Evolutionary conservation across 2,329 filamentous ascomycete genomes (phyloP).

Genomic region (Calonectria honghensis): DNA sequence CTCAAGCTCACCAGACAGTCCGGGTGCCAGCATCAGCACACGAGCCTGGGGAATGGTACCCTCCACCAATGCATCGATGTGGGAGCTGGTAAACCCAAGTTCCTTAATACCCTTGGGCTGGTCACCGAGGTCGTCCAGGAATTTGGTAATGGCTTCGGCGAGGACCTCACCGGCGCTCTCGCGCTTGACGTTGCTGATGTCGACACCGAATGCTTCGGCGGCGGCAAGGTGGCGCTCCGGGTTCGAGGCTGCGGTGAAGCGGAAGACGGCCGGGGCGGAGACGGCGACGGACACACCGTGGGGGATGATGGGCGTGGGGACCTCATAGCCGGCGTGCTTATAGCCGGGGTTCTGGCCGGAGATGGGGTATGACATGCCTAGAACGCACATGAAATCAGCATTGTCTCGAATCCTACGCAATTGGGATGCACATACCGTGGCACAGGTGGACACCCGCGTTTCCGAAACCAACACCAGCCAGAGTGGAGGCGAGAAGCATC

Average conservation of each 20-base stretch:
- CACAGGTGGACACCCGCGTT: conserved; percentile 95
- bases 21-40: conserved; percentile 94
- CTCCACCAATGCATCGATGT: conserved; percentile 91
- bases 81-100: conserved; percentile 84
- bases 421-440: conserved; percentile 67
- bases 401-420: background rate
- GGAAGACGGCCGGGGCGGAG: conserved; percentile 94
- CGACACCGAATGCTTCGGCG: conserved; percentile 92
- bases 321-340: conserved; percentile 89
- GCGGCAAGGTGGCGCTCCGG: conserved; percentile 93
- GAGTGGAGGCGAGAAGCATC: conserved; percentile 95
- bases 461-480: conserved; percentile 97
- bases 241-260: conserved; percentile 92
- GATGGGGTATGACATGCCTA: conserved; percentile 97
- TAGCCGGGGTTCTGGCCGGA: conserved; percentile 95
- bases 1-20: conserved; percentile 80
- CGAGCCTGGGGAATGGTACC: conserved; percentile 94
- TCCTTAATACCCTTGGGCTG: conserved; percentile 91
- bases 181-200: conserved; percentile 89
- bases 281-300: conserved; percentile 97
- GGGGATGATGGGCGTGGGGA: conserved; percentile 87
- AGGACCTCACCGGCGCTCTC: conserved; percentile 94
- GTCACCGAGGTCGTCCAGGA: conserved; percentile 88
- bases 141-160: conserved; percentile 86
- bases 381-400: background rate